These are phyloP conservation scores for Phanerochaete sordida DNA, from an alignment of 768 basidiomycete genomes.

Conservation along the genomic window DNA sequence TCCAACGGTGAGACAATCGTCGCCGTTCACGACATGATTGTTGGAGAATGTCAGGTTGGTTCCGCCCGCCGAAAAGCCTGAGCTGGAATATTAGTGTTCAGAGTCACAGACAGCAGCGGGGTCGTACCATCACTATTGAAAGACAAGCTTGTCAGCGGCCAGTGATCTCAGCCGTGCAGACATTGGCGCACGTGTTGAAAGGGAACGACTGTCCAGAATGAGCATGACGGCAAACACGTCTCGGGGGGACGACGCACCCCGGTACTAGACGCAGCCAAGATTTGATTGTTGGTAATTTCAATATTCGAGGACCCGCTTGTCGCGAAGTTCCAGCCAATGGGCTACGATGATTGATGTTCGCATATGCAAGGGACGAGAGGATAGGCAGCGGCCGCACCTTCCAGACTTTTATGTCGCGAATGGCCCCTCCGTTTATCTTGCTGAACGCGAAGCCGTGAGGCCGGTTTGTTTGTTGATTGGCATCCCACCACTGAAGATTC, in stretches of 20 bases:
- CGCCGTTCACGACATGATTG: slow-evolving; percentile 55
- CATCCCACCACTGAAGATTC: slow-evolving; percentile 54
- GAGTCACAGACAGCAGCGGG: background rate
- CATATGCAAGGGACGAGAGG: background rate
- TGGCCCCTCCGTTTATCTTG: slow-evolving; percentile 50
- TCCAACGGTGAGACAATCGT: slow-evolving; percentile 59
- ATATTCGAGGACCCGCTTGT: slow-evolving; percentile 46
- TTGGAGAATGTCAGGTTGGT: slow-evolving; percentile 55
- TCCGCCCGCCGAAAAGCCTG: slow-evolving; percentile 50
- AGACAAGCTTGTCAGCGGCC: background rate
- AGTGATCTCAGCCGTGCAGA: background rate
- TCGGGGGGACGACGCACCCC: slow-evolving; percentile 1
- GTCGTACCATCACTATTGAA: background rate
- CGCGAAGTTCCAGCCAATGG: slow-evolving; percentile 57
- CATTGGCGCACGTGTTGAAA: slow-evolving; percentile 50
- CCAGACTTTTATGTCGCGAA: slow-evolving; percentile 48
- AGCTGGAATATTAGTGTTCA: background rate
- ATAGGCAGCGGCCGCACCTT: slow-evolving; percentile 10
- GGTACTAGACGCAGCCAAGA: slow-evolving; percentile 48
- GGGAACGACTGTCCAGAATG: slow-evolving; percentile 42
- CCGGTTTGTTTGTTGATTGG: slow-evolving; percentile 46
- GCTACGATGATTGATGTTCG: slow-evolving; percentile 27
- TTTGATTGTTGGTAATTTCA: slow-evolving; percentile 52
- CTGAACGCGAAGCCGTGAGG: slow-evolving; percentile 54
- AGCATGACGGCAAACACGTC: background rate